Conservation (phyloP, 1,284 basidiomycete genomes). For the Microbotryum scabiosae region DNA sequence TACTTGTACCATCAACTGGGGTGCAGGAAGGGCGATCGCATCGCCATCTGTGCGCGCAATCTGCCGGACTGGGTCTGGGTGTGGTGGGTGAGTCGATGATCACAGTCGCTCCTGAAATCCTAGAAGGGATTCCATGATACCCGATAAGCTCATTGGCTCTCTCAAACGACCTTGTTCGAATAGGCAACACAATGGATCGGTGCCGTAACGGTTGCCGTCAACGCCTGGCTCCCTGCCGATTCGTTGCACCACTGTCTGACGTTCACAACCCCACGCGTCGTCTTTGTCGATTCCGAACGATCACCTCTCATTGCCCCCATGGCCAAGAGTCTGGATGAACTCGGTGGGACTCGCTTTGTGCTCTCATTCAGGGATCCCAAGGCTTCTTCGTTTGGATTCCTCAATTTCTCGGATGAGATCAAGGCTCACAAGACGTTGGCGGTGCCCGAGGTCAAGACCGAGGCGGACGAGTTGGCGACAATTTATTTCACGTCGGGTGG, state of each 20-base stretch:
- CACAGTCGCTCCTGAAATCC: no score
- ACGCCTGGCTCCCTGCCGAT: constrained; percentile 42
- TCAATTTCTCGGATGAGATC: constrained; percentile 11
- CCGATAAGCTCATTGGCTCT: no score
- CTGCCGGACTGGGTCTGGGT: constrained; percentile 40
- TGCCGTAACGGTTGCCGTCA: constrained; percentile 43
- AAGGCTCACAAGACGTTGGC: background rate
- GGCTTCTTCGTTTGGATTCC: background rate
- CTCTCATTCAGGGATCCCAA: background rate
- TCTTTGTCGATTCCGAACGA: constrained; percentile 52
- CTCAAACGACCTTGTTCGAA: constrained; percentile 40
- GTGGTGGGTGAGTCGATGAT: no score
- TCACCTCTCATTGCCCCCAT: constrained; percentile 32
- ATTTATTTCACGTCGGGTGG: constrained; percentile 41
- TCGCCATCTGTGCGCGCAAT: constrained; percentile 56
- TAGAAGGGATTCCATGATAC: no score
- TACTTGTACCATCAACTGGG: constrained; percentile 44
- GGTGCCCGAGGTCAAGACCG: constrained; percentile 17
- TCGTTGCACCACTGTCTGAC: constrained; percentile 50
- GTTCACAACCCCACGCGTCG: constrained; percentile 48
- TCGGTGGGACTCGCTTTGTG: constrained; percentile 10
- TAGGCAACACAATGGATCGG: constrained; percentile 47
- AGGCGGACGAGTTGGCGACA: constrained; percentile 47
- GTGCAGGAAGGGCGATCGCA: constrained; percentile 52
- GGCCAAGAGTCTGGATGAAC: background rate